phyloP scores from a whole-genome alignment of 805 yeast genomes.

The Hanseniaspora nectarophila region DNA sequence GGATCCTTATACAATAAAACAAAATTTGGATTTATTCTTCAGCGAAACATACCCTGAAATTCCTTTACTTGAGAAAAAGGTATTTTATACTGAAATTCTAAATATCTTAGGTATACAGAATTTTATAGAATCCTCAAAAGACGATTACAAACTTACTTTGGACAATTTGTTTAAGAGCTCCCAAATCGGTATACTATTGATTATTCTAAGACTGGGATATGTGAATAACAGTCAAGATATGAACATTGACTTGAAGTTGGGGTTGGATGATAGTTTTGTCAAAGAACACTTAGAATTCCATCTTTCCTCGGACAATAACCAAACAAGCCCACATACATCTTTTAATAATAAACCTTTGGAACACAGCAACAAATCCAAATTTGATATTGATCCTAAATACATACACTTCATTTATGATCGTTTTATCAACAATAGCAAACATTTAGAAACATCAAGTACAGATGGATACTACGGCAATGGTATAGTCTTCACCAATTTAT shows the following conservation, averaged over 20 bases:
- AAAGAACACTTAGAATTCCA: constrained; percentile 15
- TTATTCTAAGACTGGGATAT: constrained; percentile 38
- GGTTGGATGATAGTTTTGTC: background rate
- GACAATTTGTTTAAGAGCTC: constrained; percentile 32
- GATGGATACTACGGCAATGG: background rate
- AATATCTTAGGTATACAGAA: constrained; percentile 19
- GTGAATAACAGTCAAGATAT: constrained; percentile 18
- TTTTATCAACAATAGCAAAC: constrained; percentile 24
- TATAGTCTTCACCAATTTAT: constrained; percentile 19
- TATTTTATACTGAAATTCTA: constrained; percentile 26
- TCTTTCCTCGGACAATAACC: constrained; percentile 22
- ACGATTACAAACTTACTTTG: constrained; percentile 26
- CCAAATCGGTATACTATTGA: constrained; percentile 38
- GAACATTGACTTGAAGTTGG: constrained; percentile 20
- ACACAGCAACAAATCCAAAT: constrained; percentile 15
- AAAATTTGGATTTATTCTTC: constrained; percentile 48
- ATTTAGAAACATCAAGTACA: constrained; percentile 22
- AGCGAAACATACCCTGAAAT: constrained; percentile 48
- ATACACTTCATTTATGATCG: constrained; percentile 16
- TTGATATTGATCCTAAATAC: constrained; percentile 23
- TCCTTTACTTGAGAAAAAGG: constrained; percentile 52
- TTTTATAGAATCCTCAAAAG: constrained; percentile 17
- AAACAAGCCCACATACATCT: constrained; percentile 15
- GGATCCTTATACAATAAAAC: constrained; percentile 42
- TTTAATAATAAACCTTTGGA: constrained; percentile 19